Evolutionary conservation across 2,329 filamentous ascomycete species (phyloP).

Genomic region (Colletotrichum sp.): DNA sequence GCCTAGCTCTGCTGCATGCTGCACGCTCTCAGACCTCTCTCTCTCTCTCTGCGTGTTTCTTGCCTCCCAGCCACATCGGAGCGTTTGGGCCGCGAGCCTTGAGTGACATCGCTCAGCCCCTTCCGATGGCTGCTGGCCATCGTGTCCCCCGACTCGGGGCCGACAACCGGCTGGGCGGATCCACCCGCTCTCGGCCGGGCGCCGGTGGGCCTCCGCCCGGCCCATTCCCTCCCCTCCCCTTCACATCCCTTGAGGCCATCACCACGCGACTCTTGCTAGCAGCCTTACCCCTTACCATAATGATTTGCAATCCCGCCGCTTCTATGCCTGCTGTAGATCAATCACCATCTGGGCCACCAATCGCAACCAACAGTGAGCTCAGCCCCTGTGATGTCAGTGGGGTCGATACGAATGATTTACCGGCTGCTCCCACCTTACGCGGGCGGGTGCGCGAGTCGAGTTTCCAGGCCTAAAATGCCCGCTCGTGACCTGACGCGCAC

Average conservation of each 20-base stretch:
- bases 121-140: neutral
- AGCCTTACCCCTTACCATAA: neutral
- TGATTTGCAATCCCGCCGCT: constrained; percentile 11
- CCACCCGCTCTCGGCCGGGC: neutral
- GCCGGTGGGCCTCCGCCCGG: neutral
- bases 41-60: neutral
- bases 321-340: constrained; percentile 14
- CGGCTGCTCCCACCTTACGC: neutral
- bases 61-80: neutral
- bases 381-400: neutral
- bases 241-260: neutral
- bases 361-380: neutral
- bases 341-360: neutral
- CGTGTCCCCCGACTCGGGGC: neutral
- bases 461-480: neutral
- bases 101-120: neutral
- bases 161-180: neutral
- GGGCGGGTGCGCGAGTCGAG: neutral
- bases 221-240: neutral
- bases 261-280: neutral
- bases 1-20: neutral
- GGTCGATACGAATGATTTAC: neutral
- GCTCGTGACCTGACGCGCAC: neutral
- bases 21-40: neutral
- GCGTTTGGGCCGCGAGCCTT: neutral